Percentiles rank a stretch among this genome's conserved stretches.
Conservation (phyloP, 441 rosid species). For the Metrosideros polymorpha region DNA sequence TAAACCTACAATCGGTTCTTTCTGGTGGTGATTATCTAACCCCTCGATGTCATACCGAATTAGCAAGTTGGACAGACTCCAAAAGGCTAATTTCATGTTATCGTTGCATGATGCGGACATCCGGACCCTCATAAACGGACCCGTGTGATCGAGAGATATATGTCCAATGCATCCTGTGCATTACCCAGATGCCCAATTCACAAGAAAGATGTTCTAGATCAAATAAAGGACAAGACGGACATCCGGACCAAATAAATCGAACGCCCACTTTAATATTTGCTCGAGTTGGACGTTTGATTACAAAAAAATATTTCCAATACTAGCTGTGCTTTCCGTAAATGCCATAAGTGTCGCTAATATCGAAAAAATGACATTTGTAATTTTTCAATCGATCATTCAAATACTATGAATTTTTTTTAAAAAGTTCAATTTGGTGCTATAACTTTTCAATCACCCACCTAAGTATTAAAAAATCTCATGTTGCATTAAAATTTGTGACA, state of each 20-base stretch:
- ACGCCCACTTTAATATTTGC: not conserved
- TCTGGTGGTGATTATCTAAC: too few relatives aligned
- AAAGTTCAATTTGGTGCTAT: too few relatives aligned
- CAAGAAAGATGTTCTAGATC: not conserved
- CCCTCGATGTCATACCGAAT: too few relatives aligned
- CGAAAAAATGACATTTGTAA: not conserved
- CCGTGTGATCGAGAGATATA: not conserved
- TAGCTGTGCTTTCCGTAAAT: not conserved
- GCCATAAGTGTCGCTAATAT: not conserved
- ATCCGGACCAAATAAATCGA: not conserved
- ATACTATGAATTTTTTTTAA: too few relatives aligned
- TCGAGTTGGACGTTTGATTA: not conserved
- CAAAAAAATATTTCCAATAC: not conserved
- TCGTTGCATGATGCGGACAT: too few relatives aligned
- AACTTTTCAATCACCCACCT: too few relatives aligned
- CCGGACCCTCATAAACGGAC: not conserved
- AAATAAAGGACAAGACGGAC: not conserved
- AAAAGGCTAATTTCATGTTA: too few relatives aligned
- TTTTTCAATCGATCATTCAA: too few relatives aligned
- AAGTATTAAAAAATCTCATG: too few relatives aligned
- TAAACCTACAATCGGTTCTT: too few relatives aligned
- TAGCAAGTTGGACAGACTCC: too few relatives aligned
- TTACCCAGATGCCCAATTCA: not conserved
- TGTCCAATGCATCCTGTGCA: not conserved
- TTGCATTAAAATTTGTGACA: too few relatives aligned